Base-by-base conservation (phyloP, 2,329 filamentous ascomycete genomes). In the Paracamarosporium sp. region DNA sequence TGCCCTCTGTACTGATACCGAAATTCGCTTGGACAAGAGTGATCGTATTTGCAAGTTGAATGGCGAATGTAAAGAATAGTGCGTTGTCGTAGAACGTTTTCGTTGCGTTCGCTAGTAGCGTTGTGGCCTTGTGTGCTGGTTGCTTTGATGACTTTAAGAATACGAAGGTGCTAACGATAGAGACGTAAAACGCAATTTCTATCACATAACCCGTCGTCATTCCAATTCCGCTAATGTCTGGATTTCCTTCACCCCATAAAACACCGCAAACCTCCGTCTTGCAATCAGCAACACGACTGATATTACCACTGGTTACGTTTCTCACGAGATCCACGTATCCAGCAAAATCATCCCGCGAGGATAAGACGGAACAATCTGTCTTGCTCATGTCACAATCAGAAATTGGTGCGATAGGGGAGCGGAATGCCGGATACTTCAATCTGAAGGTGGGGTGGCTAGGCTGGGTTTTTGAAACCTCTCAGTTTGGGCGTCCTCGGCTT, bases 151-250 rank as follows among this genome's bases (percentile, higher is more conserved):
- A 12, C 44, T 24, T 2, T 31, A 38, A 47, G 15, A 55, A 47
- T 11, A 35, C 13, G 1, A 28, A 51, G n/a, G 43, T 20, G 43
- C 60, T 13, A 41, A 59, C n/a, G 24, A 62, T 40, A 22, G 31
- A 17, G 12, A 33, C 27, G 38, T 56, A 61, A 22, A 70, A 53
- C 15, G 55, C n/a, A 5, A 41, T 64, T 22, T 67, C 60, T 28
- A 66, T 47, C 4, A 69, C 48, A n/a, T 70, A 68, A 5, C 67
- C 67, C 5, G 60, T 51, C 9, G 60, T 55, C 65, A 68, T 67
- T 33, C 66, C 64, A 4, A 66, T 57, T 5, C 64, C 66, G 11
- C 62, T 65, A 38, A 70, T 64, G 44, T 70, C 66, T 20, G 64
- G 63, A 30, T 66, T 70, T 5, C 67, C 66, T 2, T 59, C 57